Evolutionary conservation across 176 grass and related monocot species (phyloP), one percentile per base, ranked within the genome.

Genomic region (Puya raimondii): DNA sequence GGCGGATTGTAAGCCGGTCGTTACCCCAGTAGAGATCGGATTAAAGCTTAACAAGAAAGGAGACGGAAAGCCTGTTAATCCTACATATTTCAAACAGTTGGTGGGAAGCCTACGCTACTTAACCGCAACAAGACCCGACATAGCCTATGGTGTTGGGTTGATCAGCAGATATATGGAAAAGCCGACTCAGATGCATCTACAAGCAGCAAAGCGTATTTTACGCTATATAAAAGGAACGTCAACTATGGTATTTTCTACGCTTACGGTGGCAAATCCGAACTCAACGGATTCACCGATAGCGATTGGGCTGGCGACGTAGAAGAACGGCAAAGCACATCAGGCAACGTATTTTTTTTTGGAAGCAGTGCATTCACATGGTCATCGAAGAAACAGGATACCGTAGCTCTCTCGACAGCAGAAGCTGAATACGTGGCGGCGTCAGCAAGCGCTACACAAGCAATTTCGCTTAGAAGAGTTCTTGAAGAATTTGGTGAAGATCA

Each of bases 151-250:
- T 58, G 17, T 63, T 16, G 10, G 51, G 0, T 23, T 73, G 18
- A n/a, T 58, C 9, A 64, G 9, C 23, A 16, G 16, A 10, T 64
- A 22, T 64, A 64, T 64, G 20, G 9, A 64, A 21, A 73, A 29
- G 4, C 23, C 51, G 11, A 27, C 5, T n/a, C 14, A 12, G 18
- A 47, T 22, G 14, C 11, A 64, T 48, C 63, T 27, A 15, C 9
- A 64, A 42, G 17, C 12, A 3, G n/a, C 59, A 51, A 74, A 73
- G 12, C 27, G 12, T 8, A 74, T 74, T 61, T 53, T 74, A 3
- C 22, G 15, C 14, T 74, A 74, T 25, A 63, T 74, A 17, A 47
- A 42, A 74, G 23, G 26, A 63, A 74, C 51, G 8, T 63, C 59
- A 61, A 2, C 8, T 13, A 20, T 74, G 25, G 25, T 26, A 26